Percentiles rank a stretch among this genome's conserved stretches.
phyloP scores from a whole-genome alignment of 495 filamentous ascomycete genomes.

The Tuber aestivum region DNA sequence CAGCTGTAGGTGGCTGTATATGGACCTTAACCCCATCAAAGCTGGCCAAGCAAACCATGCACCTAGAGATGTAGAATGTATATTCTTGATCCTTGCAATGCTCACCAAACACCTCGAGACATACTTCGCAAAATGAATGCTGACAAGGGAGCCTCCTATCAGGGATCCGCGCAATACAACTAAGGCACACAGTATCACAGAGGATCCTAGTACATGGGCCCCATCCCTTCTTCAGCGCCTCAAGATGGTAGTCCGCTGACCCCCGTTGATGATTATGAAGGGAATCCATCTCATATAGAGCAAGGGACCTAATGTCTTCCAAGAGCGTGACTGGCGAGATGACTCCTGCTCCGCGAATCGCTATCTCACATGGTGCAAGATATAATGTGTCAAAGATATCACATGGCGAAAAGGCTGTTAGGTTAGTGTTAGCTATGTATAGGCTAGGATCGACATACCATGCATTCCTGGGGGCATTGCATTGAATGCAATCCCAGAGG shows the following conservation, averaged over 20 bases:
- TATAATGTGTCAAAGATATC: background rate
- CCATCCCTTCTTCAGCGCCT: background rate
- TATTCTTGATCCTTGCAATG: background rate
- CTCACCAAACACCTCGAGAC: background rate
- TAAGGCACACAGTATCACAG: background rate
- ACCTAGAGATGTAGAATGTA: background rate
- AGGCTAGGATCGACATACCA: background rate
- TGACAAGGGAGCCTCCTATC: background rate
- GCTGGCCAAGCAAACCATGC: background rate
- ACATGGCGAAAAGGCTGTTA: background rate
- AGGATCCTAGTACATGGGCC: background rate
- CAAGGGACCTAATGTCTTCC: background rate
- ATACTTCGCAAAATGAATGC: background rate
- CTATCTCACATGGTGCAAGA: background rate
- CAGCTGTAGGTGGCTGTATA: conserved; percentile 49
- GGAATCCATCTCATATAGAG: background rate
- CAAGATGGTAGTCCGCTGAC: background rate
- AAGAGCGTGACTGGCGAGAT: background rate
- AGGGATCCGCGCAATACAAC: background rate
- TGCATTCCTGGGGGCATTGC: background rate
- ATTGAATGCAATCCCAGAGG: background rate
- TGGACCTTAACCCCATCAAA: conserved; percentile 20
- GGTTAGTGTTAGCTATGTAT: background rate
- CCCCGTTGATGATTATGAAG: background rate
- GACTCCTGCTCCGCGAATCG: background rate